Evolutionary conservation across 1,284 basidiomycete genomes (phyloP), one percentile per base, ranked within the genome.

Genomic region (Leccinum griseonigrum): DNA sequence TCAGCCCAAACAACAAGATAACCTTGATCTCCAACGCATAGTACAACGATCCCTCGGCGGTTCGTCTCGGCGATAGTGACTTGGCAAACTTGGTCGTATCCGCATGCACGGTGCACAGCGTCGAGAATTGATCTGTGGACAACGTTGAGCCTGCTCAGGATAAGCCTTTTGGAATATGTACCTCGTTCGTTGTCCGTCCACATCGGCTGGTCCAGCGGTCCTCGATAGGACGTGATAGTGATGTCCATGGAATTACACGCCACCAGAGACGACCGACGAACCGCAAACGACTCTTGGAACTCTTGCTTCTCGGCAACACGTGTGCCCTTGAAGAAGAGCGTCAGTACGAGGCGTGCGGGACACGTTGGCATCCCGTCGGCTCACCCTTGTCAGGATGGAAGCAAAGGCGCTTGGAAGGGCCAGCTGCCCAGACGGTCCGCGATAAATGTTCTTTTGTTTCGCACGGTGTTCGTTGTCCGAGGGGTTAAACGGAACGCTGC

Each of bases 1-100:
- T 80, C 52, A 80, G 63, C 4, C 81, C 82, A 54, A 83, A 79
- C 11, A 79, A 64, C 36, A 83, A 62, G 16, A 82, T 68, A 4
- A 83, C 66, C 14, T 78, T 75, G 60, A 75, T 77, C 1, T 71
- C 63, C 14, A 79, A 58, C 6, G 62, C 54, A 53, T 77, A 81
- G 60, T 79, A 80, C 22, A 60, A 4, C 18, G 58, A 51, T 9
- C 64, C 66, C 2, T 70, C 66, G 0, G 63, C n/a, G 0, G 71
- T 60, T 5, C 63, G 65, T 54, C 32, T 65, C 8, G 64, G 61
- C 3, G 60, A 31, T 26, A 71, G 63, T 48, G 60, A 64, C 52
- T 63, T 66, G 28, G 71, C 70, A 10, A 76, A 57, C 18, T 69
- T 67, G 11, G 76, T 71, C 1, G 75, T 73, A 53, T 82, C 77